Evolutionary conservation across 345 rosid species (phyloP).

Genomic region (Hypericum perforatum): DNA sequence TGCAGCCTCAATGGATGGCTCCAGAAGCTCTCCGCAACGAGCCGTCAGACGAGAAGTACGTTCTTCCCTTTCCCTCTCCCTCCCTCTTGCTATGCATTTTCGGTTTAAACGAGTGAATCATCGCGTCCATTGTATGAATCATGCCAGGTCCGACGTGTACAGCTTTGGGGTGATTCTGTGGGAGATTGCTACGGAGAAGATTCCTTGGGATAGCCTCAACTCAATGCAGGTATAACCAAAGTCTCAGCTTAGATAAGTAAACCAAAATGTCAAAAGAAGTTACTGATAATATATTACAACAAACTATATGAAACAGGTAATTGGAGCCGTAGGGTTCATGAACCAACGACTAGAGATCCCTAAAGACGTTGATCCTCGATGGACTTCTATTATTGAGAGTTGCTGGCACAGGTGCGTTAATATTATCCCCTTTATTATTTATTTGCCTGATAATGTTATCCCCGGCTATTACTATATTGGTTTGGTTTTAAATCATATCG

Average conservation of each 20-base stretch:
- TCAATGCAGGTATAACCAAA: conserved; percentile 64
- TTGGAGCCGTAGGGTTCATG: conserved; percentile 98
- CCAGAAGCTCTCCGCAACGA: conserved; percentile 97
- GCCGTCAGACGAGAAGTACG: conserved; percentile 92
- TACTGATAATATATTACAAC: no score
- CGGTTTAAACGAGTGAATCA: neutral
- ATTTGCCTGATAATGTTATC: no score
- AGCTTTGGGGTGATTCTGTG: conserved; percentile 89
- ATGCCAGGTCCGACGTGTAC: conserved; percentile 80
- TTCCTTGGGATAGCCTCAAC: conserved; percentile 94
- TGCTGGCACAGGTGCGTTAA: conserved; percentile 77
- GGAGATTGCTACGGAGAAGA: conserved; percentile 94
- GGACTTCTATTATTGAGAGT: conserved; percentile 76
- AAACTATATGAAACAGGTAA: conserved; percentile 60
- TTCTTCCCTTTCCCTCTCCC: conserved; percentile 10
- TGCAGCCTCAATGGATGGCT: conserved; percentile 99
- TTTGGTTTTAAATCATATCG: no score
- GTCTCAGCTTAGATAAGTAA: neutral
- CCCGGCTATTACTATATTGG: no score
- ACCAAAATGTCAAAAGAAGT: no score
- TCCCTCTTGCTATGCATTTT: neutral
- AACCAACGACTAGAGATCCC: conserved; percentile 86
- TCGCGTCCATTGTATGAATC: conserved; percentile 10
- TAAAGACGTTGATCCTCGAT: conserved; percentile 62
- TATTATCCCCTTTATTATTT: neutral